phyloP scores from a whole-genome alignment of 2,329 filamentous ascomycete species.

The Aspergillus intermedius region DNA sequence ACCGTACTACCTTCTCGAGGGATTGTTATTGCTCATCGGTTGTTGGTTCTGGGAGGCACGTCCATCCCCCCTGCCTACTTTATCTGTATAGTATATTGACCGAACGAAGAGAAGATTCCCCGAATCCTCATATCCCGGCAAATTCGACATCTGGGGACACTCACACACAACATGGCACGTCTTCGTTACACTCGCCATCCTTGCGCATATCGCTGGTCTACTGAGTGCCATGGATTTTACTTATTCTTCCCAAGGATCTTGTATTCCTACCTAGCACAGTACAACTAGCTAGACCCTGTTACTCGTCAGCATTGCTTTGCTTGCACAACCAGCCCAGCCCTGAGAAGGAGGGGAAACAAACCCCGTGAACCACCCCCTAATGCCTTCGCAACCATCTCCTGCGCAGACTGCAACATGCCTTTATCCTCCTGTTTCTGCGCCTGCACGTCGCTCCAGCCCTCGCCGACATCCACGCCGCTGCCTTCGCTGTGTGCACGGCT shows the following conservation, averaged over 20 bases:
- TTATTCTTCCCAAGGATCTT: slow-evolving; percentile 15
- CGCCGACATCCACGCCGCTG: slow-evolving; percentile 12
- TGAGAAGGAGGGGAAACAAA: background rate
- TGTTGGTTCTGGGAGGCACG: slow-evolving; percentile 19
- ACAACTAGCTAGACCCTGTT: background rate
- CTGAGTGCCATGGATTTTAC: slow-evolving; percentile 27
- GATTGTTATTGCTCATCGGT: slow-evolving; percentile 23
- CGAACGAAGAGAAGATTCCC: slow-evolving; percentile 14
- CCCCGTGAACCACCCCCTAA: slow-evolving; percentile 19
- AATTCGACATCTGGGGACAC: slow-evolving; percentile 28
- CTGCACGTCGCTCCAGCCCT: slow-evolving; percentile 5
- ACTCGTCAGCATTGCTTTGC: too few species aligned
- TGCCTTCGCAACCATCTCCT: slow-evolving; percentile 21
- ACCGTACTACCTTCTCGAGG: slow-evolving; percentile 29
- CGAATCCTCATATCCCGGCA: slow-evolving; percentile 22
- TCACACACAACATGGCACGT: slow-evolving; percentile 31
- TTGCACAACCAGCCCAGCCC: background rate
- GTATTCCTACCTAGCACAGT: slow-evolving; percentile 19
- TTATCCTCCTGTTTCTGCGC: slow-evolving; percentile 6
- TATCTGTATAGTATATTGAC: background rate
- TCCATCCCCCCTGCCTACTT: background rate
- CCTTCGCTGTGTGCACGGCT: slow-evolving; percentile 14
- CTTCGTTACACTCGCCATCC: slow-evolving; percentile 35
- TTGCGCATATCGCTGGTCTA: slow-evolving; percentile 35
- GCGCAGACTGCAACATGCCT: slow-evolving; percentile 10